Evolutionary conservation across 345 rosid species (phyloP).

Genomic region (Physaria fendleri): DNA sequence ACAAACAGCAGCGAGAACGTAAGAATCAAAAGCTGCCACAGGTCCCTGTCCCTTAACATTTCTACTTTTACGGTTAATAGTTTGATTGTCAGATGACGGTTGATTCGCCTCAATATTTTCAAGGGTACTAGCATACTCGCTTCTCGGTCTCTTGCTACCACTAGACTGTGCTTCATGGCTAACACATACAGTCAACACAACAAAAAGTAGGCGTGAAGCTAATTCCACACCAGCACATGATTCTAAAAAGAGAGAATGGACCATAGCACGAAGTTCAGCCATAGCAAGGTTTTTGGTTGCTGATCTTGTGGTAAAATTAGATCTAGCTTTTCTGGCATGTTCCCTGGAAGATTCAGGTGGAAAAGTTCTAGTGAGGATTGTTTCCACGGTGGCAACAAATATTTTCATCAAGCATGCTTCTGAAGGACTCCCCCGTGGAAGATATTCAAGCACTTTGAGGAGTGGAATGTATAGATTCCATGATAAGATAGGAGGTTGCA

Average conservation of each 20-base stretch:
- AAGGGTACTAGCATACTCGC: slow-evolving; percentile 39
- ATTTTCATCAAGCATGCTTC: slow-evolving; percentile 98
- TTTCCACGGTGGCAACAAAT: slow-evolving; percentile 93
- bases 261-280: slow-evolving; percentile 97
- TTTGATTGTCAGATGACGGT: slow-evolving; percentile 30
- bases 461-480: slow-evolving; percentile 97
- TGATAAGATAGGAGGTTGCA: slow-evolving; percentile 85
- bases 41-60: slow-evolving; percentile 80
- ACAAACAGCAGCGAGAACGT: slow-evolving; percentile 92
- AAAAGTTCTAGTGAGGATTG: slow-evolving; percentile 81
- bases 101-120: slow-evolving; percentile 40
- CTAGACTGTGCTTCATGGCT: slow-evolving; percentile 90
- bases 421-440: slow-evolving; percentile 96
- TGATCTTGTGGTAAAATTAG: slow-evolving; percentile 45
- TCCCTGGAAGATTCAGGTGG: slow-evolving; percentile 59
- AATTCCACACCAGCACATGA: slow-evolving; percentile 87
- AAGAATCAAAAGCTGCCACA: slow-evolving; percentile 94
- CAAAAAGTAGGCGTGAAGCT: slow-evolving; percentile 89
- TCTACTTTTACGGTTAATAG: slow-evolving; percentile 39
- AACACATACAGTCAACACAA: slow-evolving; percentile 91
- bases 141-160: slow-evolving; percentile 63
- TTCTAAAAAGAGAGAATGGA: slow-evolving; percentile 88
- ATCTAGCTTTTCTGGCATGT: slow-evolving; percentile 45
- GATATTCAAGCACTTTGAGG: slow-evolving; percentile 94
- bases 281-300: slow-evolving; percentile 83